A percentile compares a stretch with the other conserved stretches of the same genome.
phyloP scores from a whole-genome alignment of 306 rosid genomes.

The Prunus fruticosa region DNA sequence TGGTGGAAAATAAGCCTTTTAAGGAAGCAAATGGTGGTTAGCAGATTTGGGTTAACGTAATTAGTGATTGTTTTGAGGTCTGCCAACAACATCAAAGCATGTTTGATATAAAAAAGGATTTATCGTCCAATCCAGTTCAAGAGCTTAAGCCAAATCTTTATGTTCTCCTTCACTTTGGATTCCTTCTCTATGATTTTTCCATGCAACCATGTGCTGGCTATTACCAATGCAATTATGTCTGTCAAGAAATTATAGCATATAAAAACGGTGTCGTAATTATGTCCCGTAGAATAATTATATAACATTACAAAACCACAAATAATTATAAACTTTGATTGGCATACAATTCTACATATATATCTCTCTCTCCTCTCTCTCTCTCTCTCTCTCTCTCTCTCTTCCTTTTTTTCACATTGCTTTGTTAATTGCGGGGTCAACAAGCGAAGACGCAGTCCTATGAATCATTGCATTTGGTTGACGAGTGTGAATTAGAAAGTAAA shows the following conservation, averaged over 20 bases:
- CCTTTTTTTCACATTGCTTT: conserved; percentile 19
- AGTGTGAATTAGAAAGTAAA: conserved; percentile 35
- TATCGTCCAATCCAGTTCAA: not conserved
- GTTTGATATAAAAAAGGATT: conserved; percentile 29
- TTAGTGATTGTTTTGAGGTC: conserved; percentile 52
- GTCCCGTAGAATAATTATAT: conserved; percentile 27
- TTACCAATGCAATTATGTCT: conserved; percentile 43
- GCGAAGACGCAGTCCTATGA: conserved; percentile 40
- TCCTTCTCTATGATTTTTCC: conserved; percentile 28
- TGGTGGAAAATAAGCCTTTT: conserved; percentile 42
- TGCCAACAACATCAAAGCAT: conserved; percentile 51
- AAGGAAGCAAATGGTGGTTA: conserved; percentile 62
- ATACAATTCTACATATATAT: not conserved
- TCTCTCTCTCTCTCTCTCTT: not conserved
- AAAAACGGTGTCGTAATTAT: conserved; percentile 36
- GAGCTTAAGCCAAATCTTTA: not conserved
- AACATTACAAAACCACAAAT: conserved; percentile 2
- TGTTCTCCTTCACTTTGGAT: conserved; percentile 26
- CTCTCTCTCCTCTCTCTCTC: not conserved
- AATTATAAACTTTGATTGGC: conserved; percentile 11
- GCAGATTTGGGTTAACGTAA: conserved; percentile 20
- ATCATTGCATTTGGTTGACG: conserved; percentile 33
- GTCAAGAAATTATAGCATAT: conserved; percentile 28
- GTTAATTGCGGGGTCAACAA: conserved; percentile 75
- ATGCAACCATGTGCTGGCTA: conserved; percentile 68